Conservation (phyloP, 2,329 filamentous ascomycete genomes). For the Aspergillus quadrilineatus region DNA sequence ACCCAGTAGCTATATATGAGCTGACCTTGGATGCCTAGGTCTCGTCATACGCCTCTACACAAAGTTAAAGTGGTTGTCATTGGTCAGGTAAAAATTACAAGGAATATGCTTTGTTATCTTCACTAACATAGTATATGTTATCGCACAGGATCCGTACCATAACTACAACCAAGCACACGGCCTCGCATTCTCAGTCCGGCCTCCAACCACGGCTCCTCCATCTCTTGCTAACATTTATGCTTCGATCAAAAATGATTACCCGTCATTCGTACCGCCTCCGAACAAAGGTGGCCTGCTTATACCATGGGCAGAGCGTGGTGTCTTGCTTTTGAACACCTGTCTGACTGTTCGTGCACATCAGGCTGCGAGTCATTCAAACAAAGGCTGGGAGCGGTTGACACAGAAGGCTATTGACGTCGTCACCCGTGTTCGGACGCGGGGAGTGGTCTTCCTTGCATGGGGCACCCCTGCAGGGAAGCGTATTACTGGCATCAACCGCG, state of each 20-base stretch:
- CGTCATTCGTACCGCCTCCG: constrained; percentile 70
- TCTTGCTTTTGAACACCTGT: constrained; percentile 91
- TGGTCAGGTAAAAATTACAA: constrained; percentile 57
- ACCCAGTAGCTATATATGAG: neutral
- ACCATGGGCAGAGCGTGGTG: constrained; percentile 90
- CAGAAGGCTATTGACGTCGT: constrained; percentile 89
- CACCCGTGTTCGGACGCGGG: constrained; percentile 69
- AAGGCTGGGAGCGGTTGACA: constrained; percentile 91
- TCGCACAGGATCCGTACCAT: constrained; percentile 77
- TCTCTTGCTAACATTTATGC: constrained; percentile 94
- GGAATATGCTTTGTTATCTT: no score
- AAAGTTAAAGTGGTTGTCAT: constrained; percentile 89
- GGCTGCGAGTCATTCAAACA: constrained; percentile 78
- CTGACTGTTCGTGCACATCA: constrained; percentile 88
- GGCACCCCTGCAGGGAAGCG: constrained; percentile 79
- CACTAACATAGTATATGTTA: neutral
- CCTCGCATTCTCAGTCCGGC: constrained; percentile 89
- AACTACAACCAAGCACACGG: constrained; percentile 94
- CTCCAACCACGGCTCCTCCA: constrained; percentile 82
- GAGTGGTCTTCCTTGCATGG: constrained; percentile 96
- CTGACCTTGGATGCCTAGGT: constrained; percentile 59
- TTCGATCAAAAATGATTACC: constrained; percentile 83
- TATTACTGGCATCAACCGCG: constrained; percentile 68
- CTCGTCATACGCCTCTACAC: constrained; percentile 83
- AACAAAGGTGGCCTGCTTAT: constrained; percentile 80